phyloP scores from a whole-genome alignment of 108 stramenopile genomes.

The Cyclotella choctawhatcheeana region DNA sequence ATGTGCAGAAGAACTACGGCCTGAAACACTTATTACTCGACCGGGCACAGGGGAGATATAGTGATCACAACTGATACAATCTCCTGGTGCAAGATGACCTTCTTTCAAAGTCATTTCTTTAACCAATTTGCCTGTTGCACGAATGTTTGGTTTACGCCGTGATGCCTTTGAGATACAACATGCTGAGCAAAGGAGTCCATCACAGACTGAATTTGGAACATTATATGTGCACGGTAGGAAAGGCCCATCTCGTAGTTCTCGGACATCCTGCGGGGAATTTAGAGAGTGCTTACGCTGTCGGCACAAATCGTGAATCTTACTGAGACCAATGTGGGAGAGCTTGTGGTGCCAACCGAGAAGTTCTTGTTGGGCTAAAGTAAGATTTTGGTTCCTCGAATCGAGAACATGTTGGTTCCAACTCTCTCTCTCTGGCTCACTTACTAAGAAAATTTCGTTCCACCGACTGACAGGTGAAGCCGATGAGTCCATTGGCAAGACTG shows the following conservation, averaged over 20 bases:
- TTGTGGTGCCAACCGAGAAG: not conserved
- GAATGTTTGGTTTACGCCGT: not conserved
- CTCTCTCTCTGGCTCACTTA: no score
- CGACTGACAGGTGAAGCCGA: not conserved
- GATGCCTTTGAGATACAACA: not conserved
- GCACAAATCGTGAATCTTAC: not conserved
- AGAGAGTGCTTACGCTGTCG: not conserved
- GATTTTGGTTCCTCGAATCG: not conserved
- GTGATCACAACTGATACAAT: conserved; percentile 48
- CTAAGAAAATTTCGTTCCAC: not conserved
- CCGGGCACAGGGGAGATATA: conserved; percentile 45
- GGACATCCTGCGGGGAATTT: not conserved
- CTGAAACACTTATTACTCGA: conserved; percentile 10
- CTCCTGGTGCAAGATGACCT: conserved; percentile 29
- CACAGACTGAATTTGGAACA: not conserved
- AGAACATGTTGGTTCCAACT: not conserved
- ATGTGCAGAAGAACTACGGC: not conserved
- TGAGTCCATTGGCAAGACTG: not conserved
- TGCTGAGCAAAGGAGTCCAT: not conserved
- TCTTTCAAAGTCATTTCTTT: conserved; percentile 1
- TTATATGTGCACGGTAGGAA: conserved; percentile 8
- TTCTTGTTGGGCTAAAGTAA: not conserved
- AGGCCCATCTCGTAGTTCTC: not conserved
- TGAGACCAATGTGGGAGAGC: not conserved
- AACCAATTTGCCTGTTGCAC: not conserved